Evolutionary conservation across 768 basidiomycete species (phyloP).

Genomic region (Lactarius indigo): DNA sequence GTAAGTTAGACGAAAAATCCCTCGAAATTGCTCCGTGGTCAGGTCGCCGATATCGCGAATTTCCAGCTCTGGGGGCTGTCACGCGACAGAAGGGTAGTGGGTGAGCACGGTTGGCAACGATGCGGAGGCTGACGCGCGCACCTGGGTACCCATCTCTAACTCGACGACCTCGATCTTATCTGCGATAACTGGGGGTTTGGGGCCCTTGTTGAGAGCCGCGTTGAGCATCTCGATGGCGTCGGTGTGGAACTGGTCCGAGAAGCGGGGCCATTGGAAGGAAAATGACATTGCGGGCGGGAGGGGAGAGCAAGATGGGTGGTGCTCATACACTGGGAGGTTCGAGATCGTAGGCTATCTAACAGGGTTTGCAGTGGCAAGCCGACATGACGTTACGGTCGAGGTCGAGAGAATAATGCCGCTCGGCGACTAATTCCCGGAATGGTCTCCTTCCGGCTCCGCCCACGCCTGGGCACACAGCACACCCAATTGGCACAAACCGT

Average conservation of each 20-base stretch:
- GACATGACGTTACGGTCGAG: conserved; percentile 2
- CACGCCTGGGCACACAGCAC: background rate
- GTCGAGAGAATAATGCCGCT: background rate
- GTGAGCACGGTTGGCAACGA: background rate
- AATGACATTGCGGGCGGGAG: conserved; percentile 62
- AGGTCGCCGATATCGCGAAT: conserved; percentile 97
- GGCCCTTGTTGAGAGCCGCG: conserved; percentile 94
- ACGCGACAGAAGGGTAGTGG: conserved; percentile 11
- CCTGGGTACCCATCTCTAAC: conserved; percentile 98
- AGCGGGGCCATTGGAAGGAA: conserved; percentile 94
- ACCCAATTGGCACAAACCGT: background rate
- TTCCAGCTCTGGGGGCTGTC: conserved; percentile 92
- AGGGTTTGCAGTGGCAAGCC: background rate
- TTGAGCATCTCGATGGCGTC: conserved; percentile 97
- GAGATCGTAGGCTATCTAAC: background rate
- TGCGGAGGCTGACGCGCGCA: conserved; percentile 34
- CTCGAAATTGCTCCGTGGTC: conserved; percentile 91
- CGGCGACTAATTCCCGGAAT: background rate
- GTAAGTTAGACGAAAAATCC: conserved; percentile 94
- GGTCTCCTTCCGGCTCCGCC: background rate
- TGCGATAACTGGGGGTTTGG: conserved; percentile 95
- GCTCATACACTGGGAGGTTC: background rate
- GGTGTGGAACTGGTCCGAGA: conserved; percentile 94
- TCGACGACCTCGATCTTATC: conserved; percentile 98
- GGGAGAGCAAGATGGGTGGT: background rate